These are phyloP conservation scores for Pneumocystis sp. DNA, from an alignment of 1,139 yeast genomes.

Conservation along the genomic window DNA sequence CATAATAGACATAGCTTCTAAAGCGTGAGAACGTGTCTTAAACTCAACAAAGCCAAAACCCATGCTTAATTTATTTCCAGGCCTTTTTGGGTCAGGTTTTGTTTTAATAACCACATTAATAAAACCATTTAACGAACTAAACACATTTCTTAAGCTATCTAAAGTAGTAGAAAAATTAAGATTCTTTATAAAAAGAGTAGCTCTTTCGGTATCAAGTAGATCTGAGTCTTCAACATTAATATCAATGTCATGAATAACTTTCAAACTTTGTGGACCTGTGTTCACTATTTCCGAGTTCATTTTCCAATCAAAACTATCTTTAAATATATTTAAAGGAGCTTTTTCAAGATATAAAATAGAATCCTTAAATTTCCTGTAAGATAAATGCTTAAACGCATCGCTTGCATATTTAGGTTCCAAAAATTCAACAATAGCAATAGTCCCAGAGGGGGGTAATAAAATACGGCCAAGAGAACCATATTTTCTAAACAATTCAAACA, in stretches of 20 bases:
- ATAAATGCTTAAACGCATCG: conserved; percentile 73
- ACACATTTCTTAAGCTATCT: conserved; percentile 40
- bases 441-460: conserved; percentile 92
- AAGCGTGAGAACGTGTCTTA: conserved; percentile 61
- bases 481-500: conserved; percentile 64
- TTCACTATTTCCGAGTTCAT: conserved; percentile 24
- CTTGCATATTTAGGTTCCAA: conserved; percentile 73
- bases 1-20: conserved; percentile 53
- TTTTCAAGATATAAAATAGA: conserved; percentile 79
- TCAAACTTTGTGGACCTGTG: conserved; percentile 20
- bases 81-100: conserved; percentile 70
- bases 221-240: conserved; percentile 29
- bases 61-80: conserved; percentile 62
- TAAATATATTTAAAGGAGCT: conserved; percentile 75
- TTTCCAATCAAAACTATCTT: conserved; percentile 23
- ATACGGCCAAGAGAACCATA: conserved; percentile 69
- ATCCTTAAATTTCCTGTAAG: conserved; percentile 75
- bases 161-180: conserved; percentile 70
- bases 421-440: conserved; percentile 89
- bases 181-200: conserved; percentile 81
- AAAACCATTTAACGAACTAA: conserved; percentile 63
- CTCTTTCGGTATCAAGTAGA: conserved; percentile 51
- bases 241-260: conserved; percentile 22
- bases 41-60: conserved; percentile 97
- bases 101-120: conserved; percentile 71